Evolutionary conservation across 495 filamentous ascomycete species (phyloP), one percentile per base, ranked within the genome.

Genomic region (Neurospora sp.): DNA sequence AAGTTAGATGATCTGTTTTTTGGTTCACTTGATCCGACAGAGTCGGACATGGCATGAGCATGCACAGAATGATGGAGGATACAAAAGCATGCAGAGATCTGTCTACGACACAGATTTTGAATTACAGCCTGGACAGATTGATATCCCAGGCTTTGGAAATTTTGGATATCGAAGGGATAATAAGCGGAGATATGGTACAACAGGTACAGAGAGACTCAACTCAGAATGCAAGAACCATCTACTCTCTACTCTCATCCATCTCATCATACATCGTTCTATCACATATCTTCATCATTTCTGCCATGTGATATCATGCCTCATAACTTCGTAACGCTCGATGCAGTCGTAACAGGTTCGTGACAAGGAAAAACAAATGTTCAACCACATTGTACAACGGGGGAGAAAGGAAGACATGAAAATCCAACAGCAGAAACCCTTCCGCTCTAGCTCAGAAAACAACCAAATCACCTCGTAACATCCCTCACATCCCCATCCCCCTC

Each of bases 401-500:
- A 27, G 20, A 27, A 54, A 27, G 9, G 9, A 49, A 23, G 9
- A 49, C 0, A 11, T 10, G n/a, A 49, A 49, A 12, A 49, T 20
- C 2, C 18, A 5, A 49, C 9, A 49, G n/a, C 44, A 23, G 1
- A 49, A 23, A 3, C 9, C 8, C 44, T 11, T 49, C 7, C 16
- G 6, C 16, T 49, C 44, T 46, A 23, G 8, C 11, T 14, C 11
- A 46, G 46, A 10, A 5, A 20, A 23, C 0, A 49, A 49, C 9
- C 8, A 5, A 14, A 27, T 6, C 12, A 54, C 70, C 73, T 35
- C 72, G 71, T 69, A 5, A 77, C 74, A 69, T 80, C 79, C 62
- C 44, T 75, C 6, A 82, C 78, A 66, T 83, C 82, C 12, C 72
- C 44, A 31, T 83, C 82, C 4, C 37, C 41, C 40, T 76, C 76